These are phyloP conservation scores for Lathyrus aphaca DNA, from an alignment of 306 rosid species.

Conservation along the genomic window DNA sequence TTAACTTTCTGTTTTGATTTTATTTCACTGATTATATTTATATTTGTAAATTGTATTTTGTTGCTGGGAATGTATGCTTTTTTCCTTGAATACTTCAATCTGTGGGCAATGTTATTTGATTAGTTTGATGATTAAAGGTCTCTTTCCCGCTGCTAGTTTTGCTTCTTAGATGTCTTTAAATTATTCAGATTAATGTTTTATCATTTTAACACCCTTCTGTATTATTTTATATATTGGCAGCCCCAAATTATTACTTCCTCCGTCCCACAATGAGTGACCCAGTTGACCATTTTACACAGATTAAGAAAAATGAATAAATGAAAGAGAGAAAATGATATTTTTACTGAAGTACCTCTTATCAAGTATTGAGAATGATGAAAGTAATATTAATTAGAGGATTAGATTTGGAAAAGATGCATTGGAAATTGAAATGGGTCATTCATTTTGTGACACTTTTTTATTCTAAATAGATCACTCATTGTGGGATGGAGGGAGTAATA, in stretches of 20 bases:
- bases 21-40: background rate
- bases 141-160: slow-evolving; percentile 1
- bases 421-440: too few species aligned
- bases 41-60: slow-evolving; percentile 7
- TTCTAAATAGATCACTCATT: too few species aligned
- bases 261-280: too few species aligned
- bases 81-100: slow-evolving; percentile 12
- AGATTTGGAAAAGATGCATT: too few species aligned
- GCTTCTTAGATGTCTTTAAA: slow-evolving; percentile 1
- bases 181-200: slow-evolving; percentile 3
- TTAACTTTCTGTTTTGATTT: slow-evolving; percentile 19
- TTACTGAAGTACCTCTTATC: too few species aligned
- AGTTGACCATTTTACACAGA: too few species aligned
- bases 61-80: slow-evolving; percentile 29
- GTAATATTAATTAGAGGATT: too few species aligned
- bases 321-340: too few species aligned
- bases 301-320: too few species aligned
- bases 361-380: too few species aligned
- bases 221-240: slow-evolving; percentile 15
- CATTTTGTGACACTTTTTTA: too few species aligned
- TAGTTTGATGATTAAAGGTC: slow-evolving; percentile 30
- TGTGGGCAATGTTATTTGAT: slow-evolving; percentile 30
- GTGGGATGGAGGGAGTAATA: too few species aligned
- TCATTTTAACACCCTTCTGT: background rate
- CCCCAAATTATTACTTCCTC: slow-evolving; percentile 28